Percentiles rank a stretch among this genome's conserved stretches.
phyloP scores from a whole-genome alignment of 2,329 filamentous ascomycete genomes.

The Monilinia polystroma region DNA sequence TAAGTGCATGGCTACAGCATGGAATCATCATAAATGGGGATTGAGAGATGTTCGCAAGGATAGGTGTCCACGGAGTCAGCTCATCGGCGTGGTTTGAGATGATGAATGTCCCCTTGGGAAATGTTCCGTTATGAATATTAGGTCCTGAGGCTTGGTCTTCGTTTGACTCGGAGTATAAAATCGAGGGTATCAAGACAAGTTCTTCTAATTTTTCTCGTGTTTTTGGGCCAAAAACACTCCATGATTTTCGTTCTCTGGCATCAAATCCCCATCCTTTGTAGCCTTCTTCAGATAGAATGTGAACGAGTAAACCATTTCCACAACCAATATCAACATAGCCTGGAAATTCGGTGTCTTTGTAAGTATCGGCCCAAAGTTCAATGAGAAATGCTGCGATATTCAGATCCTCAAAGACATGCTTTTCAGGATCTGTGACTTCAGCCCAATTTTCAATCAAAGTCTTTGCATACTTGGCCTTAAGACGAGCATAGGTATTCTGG shows the following conservation, averaged over 20 bases:
- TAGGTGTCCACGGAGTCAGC: conserved; percentile 91
- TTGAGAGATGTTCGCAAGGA: conserved; percentile 72
- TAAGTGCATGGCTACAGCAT: conserved; percentile 88
- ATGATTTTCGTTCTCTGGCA: conserved; percentile 80
- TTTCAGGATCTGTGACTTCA: conserved; percentile 81
- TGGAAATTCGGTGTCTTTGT: conserved; percentile 61
- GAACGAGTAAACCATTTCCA: conserved; percentile 86
- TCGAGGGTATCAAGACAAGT: conserved; percentile 57
- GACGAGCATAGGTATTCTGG: conserved; percentile 76
- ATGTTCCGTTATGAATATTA: conserved; percentile 60
- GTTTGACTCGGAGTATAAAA: conserved; percentile 29
- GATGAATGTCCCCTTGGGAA: conserved; percentile 77
- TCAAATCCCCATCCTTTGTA: conserved; percentile 90
- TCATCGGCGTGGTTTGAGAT: conserved; percentile 98
- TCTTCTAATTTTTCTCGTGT: conserved; percentile 55
- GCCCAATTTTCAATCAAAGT: conserved; percentile 73
- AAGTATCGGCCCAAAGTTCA: conserved; percentile 87
- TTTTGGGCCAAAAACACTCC: conserved; percentile 64
- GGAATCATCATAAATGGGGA: conserved; percentile 91
- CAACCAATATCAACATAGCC: conserved; percentile 97
- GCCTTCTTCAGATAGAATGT: conserved; percentile 77
- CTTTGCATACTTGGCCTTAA: conserved; percentile 79
- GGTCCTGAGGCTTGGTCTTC: conserved; percentile 31
- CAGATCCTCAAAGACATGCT: conserved; percentile 95
- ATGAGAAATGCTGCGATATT: conserved; percentile 89